phyloP scores from a whole-genome alignment of 768 basidiomycete species.

The Lepiota subincarnata region DNA sequence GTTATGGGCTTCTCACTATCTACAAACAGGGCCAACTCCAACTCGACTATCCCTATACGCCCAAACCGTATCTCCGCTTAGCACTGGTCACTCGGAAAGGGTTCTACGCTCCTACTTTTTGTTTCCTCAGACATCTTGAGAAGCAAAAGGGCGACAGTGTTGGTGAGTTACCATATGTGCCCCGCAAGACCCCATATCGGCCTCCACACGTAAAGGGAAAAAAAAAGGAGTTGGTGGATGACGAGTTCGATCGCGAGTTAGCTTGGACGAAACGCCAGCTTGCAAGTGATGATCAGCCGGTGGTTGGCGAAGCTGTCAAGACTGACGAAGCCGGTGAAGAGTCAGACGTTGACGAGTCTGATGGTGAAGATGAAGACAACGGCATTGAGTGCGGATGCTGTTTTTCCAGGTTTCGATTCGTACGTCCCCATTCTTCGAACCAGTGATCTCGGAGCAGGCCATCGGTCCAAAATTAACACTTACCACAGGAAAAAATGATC shows the following conservation, averaged over 20 bases:
- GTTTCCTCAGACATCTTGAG: constrained; percentile 38
- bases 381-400: constrained; percentile 90
- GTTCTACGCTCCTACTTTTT: constrained; percentile 66
- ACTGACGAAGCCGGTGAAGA: constrained; percentile 26
- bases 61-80: constrained; percentile 50
- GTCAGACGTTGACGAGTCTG: constrained; percentile 37
- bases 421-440: constrained; percentile 31
- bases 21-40: constrained; percentile 46
- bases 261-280: constrained; percentile 40
- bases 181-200: constrained; percentile 13
- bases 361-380: constrained; percentile 37
- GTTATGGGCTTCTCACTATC: background rate
- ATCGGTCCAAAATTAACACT: background rate
- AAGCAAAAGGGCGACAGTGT: constrained; percentile 22
- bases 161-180: background rate
- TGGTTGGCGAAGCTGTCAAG: constrained; percentile 17
- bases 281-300: constrained; percentile 9
- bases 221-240: constrained; percentile 31
- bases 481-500: constrained; percentile 69
- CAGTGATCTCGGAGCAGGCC: constrained; percentile 1
- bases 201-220: constrained; percentile 18
- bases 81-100: constrained; percentile 31
- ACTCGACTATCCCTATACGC: constrained; percentile 53
- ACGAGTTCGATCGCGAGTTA: constrained; percentile 40
- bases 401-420: constrained; percentile 68